Conservation (phyloP, 2,329 filamentous ascomycete genomes). For the Cordyceps fumosorosea region DNA sequence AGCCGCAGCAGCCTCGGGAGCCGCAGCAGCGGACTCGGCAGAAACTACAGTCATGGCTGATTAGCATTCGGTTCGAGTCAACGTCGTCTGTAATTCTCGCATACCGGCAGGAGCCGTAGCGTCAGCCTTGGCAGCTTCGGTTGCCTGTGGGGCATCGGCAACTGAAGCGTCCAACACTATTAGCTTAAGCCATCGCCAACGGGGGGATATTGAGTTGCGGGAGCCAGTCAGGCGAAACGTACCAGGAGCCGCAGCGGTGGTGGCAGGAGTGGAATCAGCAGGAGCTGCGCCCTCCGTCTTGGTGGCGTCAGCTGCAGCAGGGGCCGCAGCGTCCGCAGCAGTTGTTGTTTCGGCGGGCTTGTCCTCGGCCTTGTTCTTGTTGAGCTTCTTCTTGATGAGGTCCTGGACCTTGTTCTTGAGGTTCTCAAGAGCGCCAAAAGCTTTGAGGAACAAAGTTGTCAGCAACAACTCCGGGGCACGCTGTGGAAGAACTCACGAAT, state of each 20-base stretch:
- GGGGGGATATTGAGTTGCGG: background rate
- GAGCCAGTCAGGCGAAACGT: background rate
- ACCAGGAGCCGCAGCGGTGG: conserved; percentile 15
- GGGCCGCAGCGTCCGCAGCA: conserved; percentile 13
- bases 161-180: conserved; percentile 13
- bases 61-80: background rate
- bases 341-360: conserved; percentile 18
- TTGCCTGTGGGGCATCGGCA: conserved; percentile 17
- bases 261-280: conserved; percentile 21
- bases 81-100: background rate
- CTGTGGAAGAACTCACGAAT: conserved; percentile 37
- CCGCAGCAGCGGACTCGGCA: conserved; percentile 6
- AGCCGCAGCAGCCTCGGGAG: conserved; percentile 9
- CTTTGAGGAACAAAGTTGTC: conserved; percentile 23
- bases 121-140: conserved; percentile 19
- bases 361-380: conserved; percentile 24
- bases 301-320: conserved; percentile 19
- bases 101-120: conserved; percentile 15
- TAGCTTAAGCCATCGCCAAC: conserved; percentile 6
- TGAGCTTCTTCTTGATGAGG: conserved; percentile 43
- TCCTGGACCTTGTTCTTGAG: conserved; percentile 50
- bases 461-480: background rate
- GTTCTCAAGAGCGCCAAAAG: conserved; percentile 45
- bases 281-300: conserved; percentile 16
- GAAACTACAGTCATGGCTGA: background rate